Percentiles rank a stretch among this genome's conserved stretches.
These are phyloP conservation scores for Knufia fluminis DNA, from an alignment of 2,329 filamentous ascomycete species.

Conservation along the genomic window DNA sequence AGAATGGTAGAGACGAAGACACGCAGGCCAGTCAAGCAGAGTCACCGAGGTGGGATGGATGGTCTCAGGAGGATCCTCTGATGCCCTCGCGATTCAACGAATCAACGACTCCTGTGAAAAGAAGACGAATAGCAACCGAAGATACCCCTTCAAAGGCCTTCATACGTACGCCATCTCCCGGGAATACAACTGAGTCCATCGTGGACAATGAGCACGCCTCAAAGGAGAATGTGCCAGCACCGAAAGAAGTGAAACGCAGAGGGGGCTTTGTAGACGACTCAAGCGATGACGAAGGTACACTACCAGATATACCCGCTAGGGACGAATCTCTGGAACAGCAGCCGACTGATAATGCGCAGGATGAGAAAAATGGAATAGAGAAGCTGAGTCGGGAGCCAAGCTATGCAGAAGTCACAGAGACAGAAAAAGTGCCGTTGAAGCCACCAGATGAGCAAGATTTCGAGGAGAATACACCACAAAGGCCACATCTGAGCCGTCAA, in stretches of 20 bases:
- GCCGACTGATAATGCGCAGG: neutral
- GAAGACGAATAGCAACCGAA: constrained; percentile 29
- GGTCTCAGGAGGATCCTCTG: constrained; percentile 11
- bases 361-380: neutral
- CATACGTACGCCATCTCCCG: constrained; percentile 17
- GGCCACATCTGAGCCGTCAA: constrained; percentile 42
- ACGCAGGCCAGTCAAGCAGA: neutral
- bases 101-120: constrained; percentile 30
- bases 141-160: constrained; percentile 9
- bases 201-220: neutral
- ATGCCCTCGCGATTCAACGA: constrained; percentile 33
- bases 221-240: neutral
- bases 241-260: constrained; percentile 13
- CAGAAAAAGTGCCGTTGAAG: constrained; percentile 19
- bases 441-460: constrained; percentile 10
- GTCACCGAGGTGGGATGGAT: constrained; percentile 7
- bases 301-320: neutral
- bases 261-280: constrained; percentile 28
- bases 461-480: neutral
- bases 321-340: constrained; percentile 1
- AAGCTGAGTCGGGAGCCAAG: neutral
- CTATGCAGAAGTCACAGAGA: constrained; percentile 5
- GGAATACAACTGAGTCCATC: neutral
- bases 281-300: constrained; percentile 39
- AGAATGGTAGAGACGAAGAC: constrained; percentile 14